Conservation (phyloP, 2,329 filamentous ascomycete genomes). For the Penicillium verrucosum region DNA sequence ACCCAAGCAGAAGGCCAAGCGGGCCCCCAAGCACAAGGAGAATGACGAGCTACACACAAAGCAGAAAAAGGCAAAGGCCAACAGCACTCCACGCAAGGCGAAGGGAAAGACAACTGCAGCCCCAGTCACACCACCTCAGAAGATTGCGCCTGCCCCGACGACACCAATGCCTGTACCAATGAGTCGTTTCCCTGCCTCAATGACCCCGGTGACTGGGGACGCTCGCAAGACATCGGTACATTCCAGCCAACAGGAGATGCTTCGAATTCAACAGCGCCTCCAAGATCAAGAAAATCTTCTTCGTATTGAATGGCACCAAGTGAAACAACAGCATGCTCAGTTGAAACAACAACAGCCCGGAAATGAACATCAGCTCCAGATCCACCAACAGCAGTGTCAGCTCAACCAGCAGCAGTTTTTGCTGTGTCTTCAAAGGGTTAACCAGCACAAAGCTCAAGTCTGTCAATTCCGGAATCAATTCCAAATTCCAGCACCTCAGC, state of each 20-base stretch:
- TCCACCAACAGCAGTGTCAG: not conserved
- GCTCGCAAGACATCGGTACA: not conserved
- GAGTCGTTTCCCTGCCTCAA: not conserved
- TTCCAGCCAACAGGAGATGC: not conserved
- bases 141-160: not conserved
- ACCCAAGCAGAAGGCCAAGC: not conserved
- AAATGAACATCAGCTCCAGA: not conserved
- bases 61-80: not conserved
- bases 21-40: not conserved
- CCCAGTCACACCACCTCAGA: not conserved
- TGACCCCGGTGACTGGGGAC: not conserved
- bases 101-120: not conserved
- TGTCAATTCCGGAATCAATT: not conserved
- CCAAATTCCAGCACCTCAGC: no score
- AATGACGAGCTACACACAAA: not conserved
- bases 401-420: not conserved
- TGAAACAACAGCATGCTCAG: not conserved
- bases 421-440: not conserved
- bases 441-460: not conserved
- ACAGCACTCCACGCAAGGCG: not conserved
- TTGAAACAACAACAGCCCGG: not conserved
- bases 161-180: not conserved
- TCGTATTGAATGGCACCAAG: not conserved
- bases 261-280: not conserved
- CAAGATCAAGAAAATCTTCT: not conserved